Conservation (phyloP, 106 monocot species). For the Amphibolis antarctica region DNA sequence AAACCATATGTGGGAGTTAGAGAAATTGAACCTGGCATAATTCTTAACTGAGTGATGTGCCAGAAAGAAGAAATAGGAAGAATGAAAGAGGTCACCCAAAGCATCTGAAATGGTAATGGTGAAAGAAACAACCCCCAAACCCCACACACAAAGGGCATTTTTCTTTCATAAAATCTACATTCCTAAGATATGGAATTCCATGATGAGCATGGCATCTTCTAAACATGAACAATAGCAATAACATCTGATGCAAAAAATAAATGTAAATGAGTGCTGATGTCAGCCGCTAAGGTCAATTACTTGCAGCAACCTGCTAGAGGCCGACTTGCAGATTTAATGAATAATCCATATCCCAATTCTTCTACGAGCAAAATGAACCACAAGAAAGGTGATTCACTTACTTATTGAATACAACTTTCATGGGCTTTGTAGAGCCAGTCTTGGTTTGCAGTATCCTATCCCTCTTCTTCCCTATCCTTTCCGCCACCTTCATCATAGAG, state of each 20-base stretch:
- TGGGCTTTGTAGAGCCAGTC: conserved; percentile 55
- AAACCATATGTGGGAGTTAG: conserved; percentile 92
- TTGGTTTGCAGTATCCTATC: conserved; percentile 71
- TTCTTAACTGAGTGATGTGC: not conserved
- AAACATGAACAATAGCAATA: no score
- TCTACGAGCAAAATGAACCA: no score
- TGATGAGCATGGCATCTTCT: not conserved
- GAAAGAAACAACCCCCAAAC: no score
- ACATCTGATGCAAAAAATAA: not conserved
- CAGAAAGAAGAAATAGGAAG: not conserved
- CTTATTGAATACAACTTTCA: conserved; percentile 81
- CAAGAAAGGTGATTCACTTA: no score
- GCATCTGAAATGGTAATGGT: no score
- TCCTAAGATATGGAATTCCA: not conserved
- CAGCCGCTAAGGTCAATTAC: not conserved
- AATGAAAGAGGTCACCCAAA: no score
- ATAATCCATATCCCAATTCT: not conserved
- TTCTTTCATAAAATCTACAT: not conserved
- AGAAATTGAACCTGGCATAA: conserved; percentile 59
- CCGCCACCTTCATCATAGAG: conserved; percentile 46
- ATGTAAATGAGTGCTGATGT: not conserved
- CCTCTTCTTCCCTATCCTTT: conserved; percentile 84
- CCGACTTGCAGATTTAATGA: not conserved
- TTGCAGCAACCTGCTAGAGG: not conserved
- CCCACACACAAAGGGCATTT: not conserved